phyloP scores from a whole-genome alignment of 2,329 filamentous ascomycete genomes.

The Grosmannia clavigera region DNA sequence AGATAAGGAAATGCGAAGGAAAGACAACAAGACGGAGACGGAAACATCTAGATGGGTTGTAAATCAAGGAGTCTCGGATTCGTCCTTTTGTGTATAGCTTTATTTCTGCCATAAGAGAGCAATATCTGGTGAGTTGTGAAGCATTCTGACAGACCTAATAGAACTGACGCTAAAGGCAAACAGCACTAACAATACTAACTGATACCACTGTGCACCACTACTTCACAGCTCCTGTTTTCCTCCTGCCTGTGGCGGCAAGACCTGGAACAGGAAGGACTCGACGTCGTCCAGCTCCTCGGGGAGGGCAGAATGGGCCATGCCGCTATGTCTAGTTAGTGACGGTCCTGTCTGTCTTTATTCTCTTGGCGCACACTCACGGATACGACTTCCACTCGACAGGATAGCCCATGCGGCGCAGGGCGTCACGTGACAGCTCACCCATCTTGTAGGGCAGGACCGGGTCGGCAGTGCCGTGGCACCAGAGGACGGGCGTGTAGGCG shows the following conservation, averaged over 20 bases:
- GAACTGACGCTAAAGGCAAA: no score
- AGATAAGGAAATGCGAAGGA: no score
- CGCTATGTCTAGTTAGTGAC: constrained; percentile 28
- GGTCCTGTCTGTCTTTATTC: no score
- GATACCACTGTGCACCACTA: no score
- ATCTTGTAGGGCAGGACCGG: constrained; percentile 57
- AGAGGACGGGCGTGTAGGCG: constrained; percentile 69
- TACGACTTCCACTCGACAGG: constrained; percentile 68
- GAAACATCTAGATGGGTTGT: not conserved
- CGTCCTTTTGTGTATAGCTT: not conserved
- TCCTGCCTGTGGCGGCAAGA: constrained; percentile 27
- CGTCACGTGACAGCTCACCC: constrained; percentile 54
- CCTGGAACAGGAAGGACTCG: constrained; percentile 42
- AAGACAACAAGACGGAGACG: no score
- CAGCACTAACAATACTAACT: no score
- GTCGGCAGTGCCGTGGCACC: constrained; percentile 78
- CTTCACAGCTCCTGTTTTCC: constrained; percentile 16
- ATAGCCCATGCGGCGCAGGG: constrained; percentile 57
- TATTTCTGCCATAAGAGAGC: not conserved
- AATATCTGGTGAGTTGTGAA: no score
- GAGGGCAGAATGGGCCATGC: constrained; percentile 64
- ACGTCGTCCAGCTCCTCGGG: constrained; percentile 72
- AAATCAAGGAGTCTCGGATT: not conserved
- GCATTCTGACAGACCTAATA: no score
- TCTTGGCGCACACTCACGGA: constrained; percentile 33